Conservation (phyloP, 1,139 yeast genomes). For the Pichiaceae sp. region DNA sequence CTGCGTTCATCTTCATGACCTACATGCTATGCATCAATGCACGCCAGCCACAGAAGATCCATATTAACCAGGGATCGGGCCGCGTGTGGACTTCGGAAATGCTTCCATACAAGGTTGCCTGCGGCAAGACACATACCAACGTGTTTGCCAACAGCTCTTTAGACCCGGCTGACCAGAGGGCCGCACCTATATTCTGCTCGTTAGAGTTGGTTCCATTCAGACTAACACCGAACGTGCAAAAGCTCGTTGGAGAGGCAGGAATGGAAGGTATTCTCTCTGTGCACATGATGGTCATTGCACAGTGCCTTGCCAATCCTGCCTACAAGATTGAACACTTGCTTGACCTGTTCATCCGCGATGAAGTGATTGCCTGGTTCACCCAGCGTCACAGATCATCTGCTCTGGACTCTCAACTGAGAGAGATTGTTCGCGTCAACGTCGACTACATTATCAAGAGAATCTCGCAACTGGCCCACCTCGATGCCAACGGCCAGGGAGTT, state of each 20-base stretch:
- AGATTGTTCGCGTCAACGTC: constrained; percentile 82
- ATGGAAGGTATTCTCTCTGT: constrained; percentile 88
- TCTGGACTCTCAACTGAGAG: constrained; percentile 63
- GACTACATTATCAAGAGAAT: constrained; percentile 70
- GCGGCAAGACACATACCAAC: constrained; percentile 33
- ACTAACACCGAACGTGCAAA: constrained; percentile 90
- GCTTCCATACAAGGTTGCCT: constrained; percentile 79
- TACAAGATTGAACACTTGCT: constrained; percentile 82
- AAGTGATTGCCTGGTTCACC: constrained; percentile 86
- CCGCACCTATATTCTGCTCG: constrained; percentile 84
- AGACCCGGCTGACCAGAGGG: constrained; percentile 50
- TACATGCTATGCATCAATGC: constrained; percentile 92
- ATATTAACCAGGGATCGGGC: constrained; percentile 75
- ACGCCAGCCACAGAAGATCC: constrained; percentile 90
- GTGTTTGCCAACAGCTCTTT: constrained; percentile 46
- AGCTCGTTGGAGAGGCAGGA: constrained; percentile 86
- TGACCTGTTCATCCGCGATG: constrained; percentile 91
- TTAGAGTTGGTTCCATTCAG: constrained; percentile 97
- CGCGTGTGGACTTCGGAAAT: constrained; percentile 91
- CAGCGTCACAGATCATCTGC: constrained; percentile 70
- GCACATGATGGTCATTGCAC: constrained; percentile 75
- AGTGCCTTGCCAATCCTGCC: constrained; percentile 85
- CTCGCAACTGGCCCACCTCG: constrained; percentile 67
- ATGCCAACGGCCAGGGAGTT: constrained; percentile 45
- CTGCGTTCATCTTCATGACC: constrained; percentile 89